Evolutionary conservation across 2,329 filamentous ascomycete genomes (phyloP).

Genomic region (Graphilbum ipis-grandicollis): DNA sequence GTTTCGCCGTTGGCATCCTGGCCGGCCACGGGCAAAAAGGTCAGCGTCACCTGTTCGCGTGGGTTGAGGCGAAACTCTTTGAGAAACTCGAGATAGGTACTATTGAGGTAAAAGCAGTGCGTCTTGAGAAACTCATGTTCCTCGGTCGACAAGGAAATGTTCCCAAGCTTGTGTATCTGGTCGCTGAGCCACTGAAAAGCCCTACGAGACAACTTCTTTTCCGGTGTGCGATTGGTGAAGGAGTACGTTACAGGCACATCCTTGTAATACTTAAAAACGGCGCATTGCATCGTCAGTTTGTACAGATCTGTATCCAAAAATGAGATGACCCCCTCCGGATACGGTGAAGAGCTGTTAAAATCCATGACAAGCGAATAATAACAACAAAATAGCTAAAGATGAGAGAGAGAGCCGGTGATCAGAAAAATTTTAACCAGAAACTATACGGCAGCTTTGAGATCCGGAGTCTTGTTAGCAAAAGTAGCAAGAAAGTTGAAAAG

Average conservation of each 20-base stretch:
- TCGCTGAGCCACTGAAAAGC: constrained; percentile 74
- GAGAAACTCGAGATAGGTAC: constrained; percentile 66
- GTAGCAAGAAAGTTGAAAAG: too few relatives aligned
- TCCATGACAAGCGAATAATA: constrained; percentile 26
- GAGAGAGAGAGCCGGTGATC: too few relatives aligned
- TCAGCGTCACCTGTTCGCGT: constrained; percentile 57
- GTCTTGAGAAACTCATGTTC: constrained; percentile 65
- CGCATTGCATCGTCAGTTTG: constrained; percentile 98
- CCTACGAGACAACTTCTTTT: constrained; percentile 73
- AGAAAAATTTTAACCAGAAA: too few relatives aligned
- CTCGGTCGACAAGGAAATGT: constrained; percentile 61
- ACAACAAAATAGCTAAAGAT: too few relatives aligned
- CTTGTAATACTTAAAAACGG: constrained; percentile 82
- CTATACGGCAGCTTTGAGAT: too few relatives aligned
- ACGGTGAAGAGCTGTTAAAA: constrained; percentile 48
- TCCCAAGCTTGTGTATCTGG: constrained; percentile 71
- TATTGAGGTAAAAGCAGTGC: constrained; percentile 64
- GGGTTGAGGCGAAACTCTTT: constrained; percentile 68
- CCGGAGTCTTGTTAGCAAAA: too few relatives aligned
- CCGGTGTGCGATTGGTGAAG: constrained; percentile 87
- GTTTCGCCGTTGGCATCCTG: constrained; percentile 38
- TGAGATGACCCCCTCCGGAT: constrained; percentile 62
- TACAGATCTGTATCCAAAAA: constrained; percentile 76
- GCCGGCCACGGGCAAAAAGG: constrained; percentile 37
- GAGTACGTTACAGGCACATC: constrained; percentile 71